Evolutionary conservation across 108 stramenopile genomes (phyloP), one percentile per base, ranked within the genome.

Genomic region (Nannochloropsis gaditana): DNA sequence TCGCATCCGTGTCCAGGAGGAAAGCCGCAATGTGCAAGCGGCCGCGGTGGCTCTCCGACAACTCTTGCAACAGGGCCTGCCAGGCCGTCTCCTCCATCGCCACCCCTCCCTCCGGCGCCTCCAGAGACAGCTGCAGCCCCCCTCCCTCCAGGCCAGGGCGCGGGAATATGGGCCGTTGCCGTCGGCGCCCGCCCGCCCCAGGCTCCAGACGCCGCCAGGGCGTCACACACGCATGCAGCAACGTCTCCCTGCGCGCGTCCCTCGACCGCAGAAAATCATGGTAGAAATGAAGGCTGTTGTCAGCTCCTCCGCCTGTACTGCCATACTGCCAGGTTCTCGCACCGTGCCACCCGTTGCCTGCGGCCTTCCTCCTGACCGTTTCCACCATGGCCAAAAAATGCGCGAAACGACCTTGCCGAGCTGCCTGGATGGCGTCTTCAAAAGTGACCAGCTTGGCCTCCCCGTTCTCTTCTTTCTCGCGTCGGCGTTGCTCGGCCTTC

Each of bases 181-280:
- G 59, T 73, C 59, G 59, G 15, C 59, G 15, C 19, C 59, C n/a
- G 59, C 59, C 59, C 19, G 59, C 6, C 3, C 59, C 59, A 73
- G 59, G 4, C 59, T n/a, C 8, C n/a, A 15, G 19, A 15, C 59
- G 15, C 8, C 59, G 15, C 59, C 59, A 73, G 19, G 59, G 59
- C 8, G 59, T 73, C 59, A 73, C 59, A 73, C 59, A 73, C 15
- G 59, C 59, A 8, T 73, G 59, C 59, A 73, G 6, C 4, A 73
- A n/a, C 59, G 59, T 73, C 59, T n/a, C n/a, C 59, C 59, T 73
- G 4, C 59, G 15, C 59, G 19, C 59, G n/a, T 73, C 59, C 59
- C 59, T 73, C n/a, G 59, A 73, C 59, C 59, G 3, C 59, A 73
- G n/a, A 73, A 73, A 73, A n/a, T 73, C 59, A 73, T 73, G 59